Evolutionary conservation across 1,139 yeast genomes (phyloP).

Genomic region (Debaryomyces subglobosus): DNA sequence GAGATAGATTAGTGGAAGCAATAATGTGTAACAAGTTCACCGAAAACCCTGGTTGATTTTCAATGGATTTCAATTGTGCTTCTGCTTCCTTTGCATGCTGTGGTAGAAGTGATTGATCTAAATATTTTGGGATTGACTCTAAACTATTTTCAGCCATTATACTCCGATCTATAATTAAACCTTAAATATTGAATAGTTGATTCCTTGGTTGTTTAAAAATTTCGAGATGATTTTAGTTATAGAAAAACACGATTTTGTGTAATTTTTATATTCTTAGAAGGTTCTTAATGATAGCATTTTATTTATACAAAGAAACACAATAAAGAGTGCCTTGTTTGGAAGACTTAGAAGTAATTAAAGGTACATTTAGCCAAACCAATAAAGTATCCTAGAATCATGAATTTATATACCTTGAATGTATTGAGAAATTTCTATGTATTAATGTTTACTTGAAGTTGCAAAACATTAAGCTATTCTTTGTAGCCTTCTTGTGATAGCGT

Average conservation of each 20-base stretch:
- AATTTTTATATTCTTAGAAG: background rate
- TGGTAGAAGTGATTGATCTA: slow-evolving; percentile 55
- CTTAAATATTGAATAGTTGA: background rate
- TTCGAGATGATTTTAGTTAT: slow-evolving; percentile 3
- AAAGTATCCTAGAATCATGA: no score
- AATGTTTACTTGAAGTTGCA: background rate
- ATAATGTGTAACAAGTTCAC: slow-evolving; percentile 75
- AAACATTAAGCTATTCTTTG: background rate
- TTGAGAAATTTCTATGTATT: background rate
- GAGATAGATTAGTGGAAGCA: slow-evolving; percentile 58
- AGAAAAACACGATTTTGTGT: slow-evolving; percentile 2
- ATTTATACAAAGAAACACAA: background rate
- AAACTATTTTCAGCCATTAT: slow-evolving; percentile 41
- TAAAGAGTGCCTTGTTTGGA: background rate
- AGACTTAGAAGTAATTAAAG: no score
- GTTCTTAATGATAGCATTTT: background rate
- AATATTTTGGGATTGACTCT: slow-evolving; percentile 46
- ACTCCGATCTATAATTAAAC: slow-evolving; percentile 1
- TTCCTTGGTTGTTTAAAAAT: slow-evolving; percentile 2
- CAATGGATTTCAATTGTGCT: slow-evolving; percentile 58
- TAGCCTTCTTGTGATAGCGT: background rate
- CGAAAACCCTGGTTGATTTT: slow-evolving; percentile 72
- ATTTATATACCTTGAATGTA: no score
- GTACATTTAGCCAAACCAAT: no score
- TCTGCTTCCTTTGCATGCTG: slow-evolving; percentile 65